These are phyloP conservation scores for Nitzschia sp. DNA, from an alignment of 108 stramenopile genomes.

Conservation along the genomic window DNA sequence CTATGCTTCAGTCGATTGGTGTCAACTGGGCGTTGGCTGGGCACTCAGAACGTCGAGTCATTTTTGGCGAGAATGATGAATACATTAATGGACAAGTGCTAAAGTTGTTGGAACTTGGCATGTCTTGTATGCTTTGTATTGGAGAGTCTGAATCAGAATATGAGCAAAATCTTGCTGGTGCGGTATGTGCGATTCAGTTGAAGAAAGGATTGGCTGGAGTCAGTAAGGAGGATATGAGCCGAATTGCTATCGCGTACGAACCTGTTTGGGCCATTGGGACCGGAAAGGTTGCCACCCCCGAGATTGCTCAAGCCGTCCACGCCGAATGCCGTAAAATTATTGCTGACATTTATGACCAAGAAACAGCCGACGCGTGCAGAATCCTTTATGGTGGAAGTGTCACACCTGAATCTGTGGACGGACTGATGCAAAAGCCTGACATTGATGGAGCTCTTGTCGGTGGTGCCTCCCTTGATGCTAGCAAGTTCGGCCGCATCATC, in stretches of 20 bases:
- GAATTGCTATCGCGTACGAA: slow-evolving; percentile 95
- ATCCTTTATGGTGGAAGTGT: slow-evolving; percentile 97
- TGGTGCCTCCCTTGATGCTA: slow-evolving; percentile 89
- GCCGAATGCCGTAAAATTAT: slow-evolving; percentile 78
- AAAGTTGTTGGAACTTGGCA: slow-evolving; percentile 87
- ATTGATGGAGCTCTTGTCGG: slow-evolving; percentile 98
- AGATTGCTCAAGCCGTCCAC: slow-evolving; percentile 88
- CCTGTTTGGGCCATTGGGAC: slow-evolving; percentile 99
- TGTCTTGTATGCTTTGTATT: slow-evolving; percentile 95
- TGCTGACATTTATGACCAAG: slow-evolving; percentile 78
- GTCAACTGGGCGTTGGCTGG: slow-evolving; percentile 94
- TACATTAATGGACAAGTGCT: slow-evolving; percentile 91
- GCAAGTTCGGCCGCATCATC: slow-evolving; percentile 94
- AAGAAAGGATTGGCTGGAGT: slow-evolving; percentile 88
- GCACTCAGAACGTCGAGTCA: slow-evolving; percentile 95
- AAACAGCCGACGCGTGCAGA: slow-evolving; percentile 74
- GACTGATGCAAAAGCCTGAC: slow-evolving; percentile 89
- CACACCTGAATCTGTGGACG: slow-evolving; percentile 92
- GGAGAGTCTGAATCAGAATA: slow-evolving; percentile 93
- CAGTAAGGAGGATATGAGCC: slow-evolving; percentile 74
- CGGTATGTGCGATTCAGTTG: slow-evolving; percentile 89
- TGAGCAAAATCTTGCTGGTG: slow-evolving; percentile 89
- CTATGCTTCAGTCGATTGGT: slow-evolving; percentile 84
- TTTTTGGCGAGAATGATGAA: slow-evolving; percentile 93
- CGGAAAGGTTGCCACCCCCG: slow-evolving; percentile 81